Conservation (phyloP, 1,284 basidiomycete species). For the Boletellus dicymbophilus region DNA sequence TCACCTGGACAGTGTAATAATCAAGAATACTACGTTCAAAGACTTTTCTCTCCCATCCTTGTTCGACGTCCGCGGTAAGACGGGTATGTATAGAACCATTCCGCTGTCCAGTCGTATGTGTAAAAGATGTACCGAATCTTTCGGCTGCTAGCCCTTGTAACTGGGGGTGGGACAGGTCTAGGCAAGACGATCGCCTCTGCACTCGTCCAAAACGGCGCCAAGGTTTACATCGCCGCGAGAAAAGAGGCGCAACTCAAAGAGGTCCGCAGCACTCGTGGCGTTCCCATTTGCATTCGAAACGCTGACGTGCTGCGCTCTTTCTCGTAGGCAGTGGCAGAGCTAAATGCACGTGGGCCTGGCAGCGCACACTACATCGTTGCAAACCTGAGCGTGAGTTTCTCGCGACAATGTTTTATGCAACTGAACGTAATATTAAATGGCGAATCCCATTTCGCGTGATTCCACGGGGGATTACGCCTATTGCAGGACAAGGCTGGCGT, state of each 20-base stretch:
- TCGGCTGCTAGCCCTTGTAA: slow-evolving; percentile 62
- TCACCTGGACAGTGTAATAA: too few relatives aligned
- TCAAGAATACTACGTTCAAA: slow-evolving; percentile 25
- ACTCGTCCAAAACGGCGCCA: slow-evolving; percentile 81
- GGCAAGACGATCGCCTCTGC: slow-evolving; percentile 83
- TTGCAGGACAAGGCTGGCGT: slow-evolving; percentile 79
- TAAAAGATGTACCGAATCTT: background rate
- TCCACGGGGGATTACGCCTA: too few relatives aligned
- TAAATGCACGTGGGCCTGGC: slow-evolving; percentile 60
- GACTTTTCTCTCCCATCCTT: slow-evolving; percentile 63
- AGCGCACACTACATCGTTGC: slow-evolving; percentile 73
- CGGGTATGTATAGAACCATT: slow-evolving; percentile 43
- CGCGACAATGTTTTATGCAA: too few relatives aligned
- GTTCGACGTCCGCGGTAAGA: slow-evolving; percentile 76
- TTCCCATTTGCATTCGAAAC: too few relatives aligned
- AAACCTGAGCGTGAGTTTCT: slow-evolving; percentile 64
- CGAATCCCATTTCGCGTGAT: too few relatives aligned
- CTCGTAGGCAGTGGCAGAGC: slow-evolving; percentile 58
- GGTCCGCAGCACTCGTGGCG: slow-evolving; percentile 39
- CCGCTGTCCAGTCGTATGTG: background rate
- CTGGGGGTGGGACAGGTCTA: slow-evolving; percentile 78
- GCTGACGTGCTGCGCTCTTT: background rate
- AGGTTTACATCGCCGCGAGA: slow-evolving; percentile 84
- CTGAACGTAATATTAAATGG: too few relatives aligned
- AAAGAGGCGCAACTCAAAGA: slow-evolving; percentile 79